These are phyloP conservation scores for Penicillium polonicum DNA, from an alignment of 2,329 filamentous ascomycete genomes.

Conservation along the genomic window DNA sequence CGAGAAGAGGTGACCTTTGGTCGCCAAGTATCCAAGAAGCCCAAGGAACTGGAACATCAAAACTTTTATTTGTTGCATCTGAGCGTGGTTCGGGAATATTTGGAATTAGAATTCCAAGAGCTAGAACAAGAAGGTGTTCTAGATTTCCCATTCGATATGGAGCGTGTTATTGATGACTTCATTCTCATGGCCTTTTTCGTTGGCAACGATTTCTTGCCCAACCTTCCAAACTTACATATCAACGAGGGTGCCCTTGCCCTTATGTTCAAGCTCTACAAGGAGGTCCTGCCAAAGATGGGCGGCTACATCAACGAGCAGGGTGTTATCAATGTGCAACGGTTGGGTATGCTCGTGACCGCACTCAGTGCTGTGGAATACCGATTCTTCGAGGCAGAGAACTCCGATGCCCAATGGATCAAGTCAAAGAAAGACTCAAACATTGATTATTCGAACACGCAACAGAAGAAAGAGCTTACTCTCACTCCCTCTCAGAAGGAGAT, in stretches of 20 bases:
- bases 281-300: slow-evolving; percentile 77
- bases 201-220: slow-evolving; percentile 97
- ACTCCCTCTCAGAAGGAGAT: slow-evolving; percentile 77
- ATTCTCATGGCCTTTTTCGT: slow-evolving; percentile 99
- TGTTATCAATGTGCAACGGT: slow-evolving; percentile 79
- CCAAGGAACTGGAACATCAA: slow-evolving; percentile 95
- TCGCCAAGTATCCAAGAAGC: slow-evolving; percentile 79
- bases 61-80: slow-evolving; percentile 98
- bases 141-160: slow-evolving; percentile 83
- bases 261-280: slow-evolving; percentile 97
- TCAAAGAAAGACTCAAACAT: slow-evolving; percentile 75
- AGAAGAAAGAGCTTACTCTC: slow-evolving; percentile 66
- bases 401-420: slow-evolving; percentile 88
- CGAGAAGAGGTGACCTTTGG: slow-evolving; percentile 98
- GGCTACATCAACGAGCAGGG: slow-evolving; percentile 97
- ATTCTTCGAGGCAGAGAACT: slow-evolving; percentile 88
- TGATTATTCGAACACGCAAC: slow-evolving; percentile 59
- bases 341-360: slow-evolving; percentile 76
- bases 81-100: slow-evolving; percentile 94
- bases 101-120: slow-evolving; percentile 96
- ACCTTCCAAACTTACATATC: slow-evolving; percentile 93
- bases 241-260: slow-evolving; percentile 95
- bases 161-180: slow-evolving; percentile 97
- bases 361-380: slow-evolving; percentile 83
- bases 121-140: slow-evolving; percentile 71